Percentiles rank a stretch among this genome's conserved stretches.
These are phyloP conservation scores for Salvia rosmarinus DNA, from an alignment of 257 asterid genomes.

Conservation along the genomic window DNA sequence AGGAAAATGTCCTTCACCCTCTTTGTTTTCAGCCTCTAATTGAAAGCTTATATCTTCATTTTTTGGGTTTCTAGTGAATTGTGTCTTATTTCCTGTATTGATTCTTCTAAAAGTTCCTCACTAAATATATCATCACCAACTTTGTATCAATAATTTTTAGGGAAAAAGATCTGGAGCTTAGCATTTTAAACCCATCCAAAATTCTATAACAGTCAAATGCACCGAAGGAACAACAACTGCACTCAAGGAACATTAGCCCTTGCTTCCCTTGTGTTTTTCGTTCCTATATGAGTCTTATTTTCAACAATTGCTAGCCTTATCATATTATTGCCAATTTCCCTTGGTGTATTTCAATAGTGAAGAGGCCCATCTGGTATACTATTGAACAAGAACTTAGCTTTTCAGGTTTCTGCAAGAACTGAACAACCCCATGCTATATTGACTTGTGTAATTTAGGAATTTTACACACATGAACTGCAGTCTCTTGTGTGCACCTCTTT, in stretches of 20 bases:
- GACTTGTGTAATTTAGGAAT: not conserved
- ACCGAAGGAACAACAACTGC: not conserved
- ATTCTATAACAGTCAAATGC: not conserved
- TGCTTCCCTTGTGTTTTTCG: not conserved
- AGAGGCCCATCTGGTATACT: not conserved
- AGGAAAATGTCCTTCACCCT: not conserved
- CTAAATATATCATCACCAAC: not conserved
- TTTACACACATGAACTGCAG: not conserved
- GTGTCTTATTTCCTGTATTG: not conserved
- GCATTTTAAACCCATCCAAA: too few relatives aligned
- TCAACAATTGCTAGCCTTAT: not conserved
- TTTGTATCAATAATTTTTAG: not conserved
- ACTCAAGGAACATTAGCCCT: not conserved
- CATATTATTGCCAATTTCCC: not conserved
- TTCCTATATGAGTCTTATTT: not conserved
- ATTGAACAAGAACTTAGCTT: constrained; percentile 6
- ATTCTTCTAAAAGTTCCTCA: not conserved
- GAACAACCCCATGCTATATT: not conserved
- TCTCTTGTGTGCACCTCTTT: not conserved
- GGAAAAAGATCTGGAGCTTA: not conserved
- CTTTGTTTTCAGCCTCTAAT: not conserved
- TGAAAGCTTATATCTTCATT: not conserved
- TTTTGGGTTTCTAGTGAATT: not conserved
- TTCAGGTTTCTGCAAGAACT: not conserved
- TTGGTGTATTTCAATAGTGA: too few relatives aligned